Conservation (phyloP, 768 basidiomycete species). For the Multifurca ochricompacta region DNA sequence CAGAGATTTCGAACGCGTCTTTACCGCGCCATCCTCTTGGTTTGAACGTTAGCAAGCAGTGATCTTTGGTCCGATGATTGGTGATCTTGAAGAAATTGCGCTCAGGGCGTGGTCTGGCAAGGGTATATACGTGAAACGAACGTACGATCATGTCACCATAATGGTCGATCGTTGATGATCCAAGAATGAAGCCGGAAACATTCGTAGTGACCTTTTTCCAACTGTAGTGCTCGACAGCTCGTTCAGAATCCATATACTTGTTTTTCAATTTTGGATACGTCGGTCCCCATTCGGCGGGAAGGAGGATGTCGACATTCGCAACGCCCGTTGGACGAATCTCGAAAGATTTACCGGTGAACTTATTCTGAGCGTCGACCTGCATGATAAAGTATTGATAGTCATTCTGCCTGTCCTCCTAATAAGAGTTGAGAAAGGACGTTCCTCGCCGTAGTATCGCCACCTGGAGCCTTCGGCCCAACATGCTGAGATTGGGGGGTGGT, state of each 20-base stretch:
- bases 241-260: conserved; percentile 20
- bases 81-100: conserved; percentile 42
- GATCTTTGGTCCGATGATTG: conserved; percentile 87
- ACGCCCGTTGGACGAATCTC: conserved; percentile 95
- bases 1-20: conserved; percentile 89
- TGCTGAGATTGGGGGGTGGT: conserved; percentile 94
- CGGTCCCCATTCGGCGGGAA: conserved; percentile 60
- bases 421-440: conserved; percentile 25
- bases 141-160: conserved; percentile 88
- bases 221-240: conserved; percentile 80
- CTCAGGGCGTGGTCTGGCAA: background rate
- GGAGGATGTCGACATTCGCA: conserved; percentile 76
- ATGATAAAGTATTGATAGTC: background rate
- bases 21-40: conserved; percentile 91
- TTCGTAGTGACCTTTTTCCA: conserved; percentile 95
- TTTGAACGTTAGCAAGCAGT: conserved; percentile 88
- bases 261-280: conserved; percentile 51
- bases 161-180: conserved; percentile 51
- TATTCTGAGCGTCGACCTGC: conserved; percentile 93
- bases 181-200: conserved; percentile 89
- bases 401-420: background rate
- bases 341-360: conserved; percentile 93
- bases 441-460: conserved; percentile 91
- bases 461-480: conserved; percentile 87
- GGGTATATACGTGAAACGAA: conserved; percentile 24